Percentiles rank a stretch among this genome's conserved stretches.
Evolutionary conservation across 2,329 filamentous ascomycete species (phyloP).

Genomic region (Epichloe aotearoae): DNA sequence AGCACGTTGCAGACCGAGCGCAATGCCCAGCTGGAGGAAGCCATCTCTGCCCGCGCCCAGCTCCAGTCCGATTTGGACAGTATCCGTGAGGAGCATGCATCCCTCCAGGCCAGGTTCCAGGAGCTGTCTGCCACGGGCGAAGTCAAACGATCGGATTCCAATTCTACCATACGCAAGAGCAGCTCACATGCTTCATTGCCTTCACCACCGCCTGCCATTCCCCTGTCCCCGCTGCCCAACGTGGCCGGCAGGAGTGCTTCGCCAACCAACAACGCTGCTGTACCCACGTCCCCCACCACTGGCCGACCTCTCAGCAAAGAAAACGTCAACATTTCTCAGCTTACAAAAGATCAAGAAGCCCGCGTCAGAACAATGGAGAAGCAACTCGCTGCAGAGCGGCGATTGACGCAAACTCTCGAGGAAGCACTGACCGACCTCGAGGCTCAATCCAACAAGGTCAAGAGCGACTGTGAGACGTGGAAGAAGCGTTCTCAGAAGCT

Average conservation of each 20-base stretch:
- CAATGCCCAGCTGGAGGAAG: conserved; percentile 64
- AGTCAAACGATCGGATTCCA: conserved; percentile 46
- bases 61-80: conserved; percentile 57
- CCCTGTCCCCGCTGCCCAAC: conserved; percentile 78
- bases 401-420: conserved; percentile 87
- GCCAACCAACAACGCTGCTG: conserved; percentile 21
- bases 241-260: conserved; percentile 34
- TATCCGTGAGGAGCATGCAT: conserved; percentile 55
- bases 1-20: conserved; percentile 70
- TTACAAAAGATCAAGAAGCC: conserved; percentile 88
- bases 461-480: conserved; percentile 80
- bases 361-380: conserved; percentile 95
- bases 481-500: conserved; percentile 70
- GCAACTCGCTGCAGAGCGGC: conserved; percentile 88
- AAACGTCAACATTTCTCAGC: conserved; percentile 50
- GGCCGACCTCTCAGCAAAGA: conserved; percentile 74
- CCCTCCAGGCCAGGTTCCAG: conserved; percentile 59
- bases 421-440: conserved; percentile 93
- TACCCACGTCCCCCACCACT: conserved; percentile 38
- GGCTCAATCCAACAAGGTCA: conserved; percentile 80
- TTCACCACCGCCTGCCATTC: conserved; percentile 88
- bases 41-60: conserved; percentile 47
- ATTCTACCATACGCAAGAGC: conserved; percentile 71
- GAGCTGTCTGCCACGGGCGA: conserved; percentile 30
- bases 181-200: conserved; percentile 71